Conservation (phyloP, 805 yeast species). For the Yarrowia sp. region DNA sequence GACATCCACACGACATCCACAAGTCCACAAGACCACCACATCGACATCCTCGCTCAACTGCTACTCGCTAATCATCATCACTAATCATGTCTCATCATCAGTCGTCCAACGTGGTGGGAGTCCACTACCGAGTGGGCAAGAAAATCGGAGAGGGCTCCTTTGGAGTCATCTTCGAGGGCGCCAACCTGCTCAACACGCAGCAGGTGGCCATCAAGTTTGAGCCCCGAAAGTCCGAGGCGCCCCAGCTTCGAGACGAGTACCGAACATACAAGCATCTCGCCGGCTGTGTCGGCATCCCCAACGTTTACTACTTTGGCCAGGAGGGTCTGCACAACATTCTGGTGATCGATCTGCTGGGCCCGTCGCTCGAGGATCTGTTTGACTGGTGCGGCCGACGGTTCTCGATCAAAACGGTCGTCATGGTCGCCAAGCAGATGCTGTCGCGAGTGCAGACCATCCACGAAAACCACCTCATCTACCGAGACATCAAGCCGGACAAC, state of each 20-base stretch:
- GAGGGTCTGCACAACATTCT: conserved; percentile 95
- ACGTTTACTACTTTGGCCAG: conserved; percentile 97
- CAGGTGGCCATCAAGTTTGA: conserved; percentile 95
- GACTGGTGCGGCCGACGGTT: conserved; percentile 98
- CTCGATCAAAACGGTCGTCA: conserved; percentile 82
- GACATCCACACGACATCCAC: background rate
- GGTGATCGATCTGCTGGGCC: conserved; percentile 92
- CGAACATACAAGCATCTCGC: conserved; percentile 86
- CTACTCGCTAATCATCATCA: background rate
- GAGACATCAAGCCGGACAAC: conserved; percentile 98
- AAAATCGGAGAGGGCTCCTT: conserved; percentile 98
- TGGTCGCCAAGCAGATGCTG: conserved; percentile 94
- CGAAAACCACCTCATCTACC: conserved; percentile 83
- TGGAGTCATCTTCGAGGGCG: conserved; percentile 96
- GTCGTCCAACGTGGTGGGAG: conserved; percentile 72
- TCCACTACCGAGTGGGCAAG: conserved; percentile 94
- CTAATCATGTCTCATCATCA: conserved; percentile 32
- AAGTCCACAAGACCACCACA: background rate
- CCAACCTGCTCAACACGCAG: conserved; percentile 83
- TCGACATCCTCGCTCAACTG: background rate
- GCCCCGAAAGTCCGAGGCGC: conserved; percentile 95
- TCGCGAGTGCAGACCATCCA: conserved; percentile 82
- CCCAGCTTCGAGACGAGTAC: conserved; percentile 94
- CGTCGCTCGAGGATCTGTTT: conserved; percentile 90
- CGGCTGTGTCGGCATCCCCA: conserved; percentile 84